Conservation (phyloP, 2,329 filamentous ascomycete species). For the Aspergillus luchuensis region DNA sequence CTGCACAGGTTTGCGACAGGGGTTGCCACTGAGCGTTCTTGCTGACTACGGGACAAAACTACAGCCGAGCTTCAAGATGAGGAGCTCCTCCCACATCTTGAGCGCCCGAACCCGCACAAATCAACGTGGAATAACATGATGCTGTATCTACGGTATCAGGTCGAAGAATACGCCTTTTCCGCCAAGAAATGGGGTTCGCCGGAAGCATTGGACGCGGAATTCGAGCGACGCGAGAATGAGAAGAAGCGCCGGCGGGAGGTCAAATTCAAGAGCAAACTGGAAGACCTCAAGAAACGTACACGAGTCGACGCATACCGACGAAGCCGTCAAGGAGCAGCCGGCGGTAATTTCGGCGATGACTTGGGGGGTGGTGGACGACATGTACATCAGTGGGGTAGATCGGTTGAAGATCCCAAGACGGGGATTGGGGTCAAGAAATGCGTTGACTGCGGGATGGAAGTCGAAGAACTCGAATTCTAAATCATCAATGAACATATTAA, state of each 20-base stretch:
- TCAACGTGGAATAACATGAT: constrained; percentile 98
- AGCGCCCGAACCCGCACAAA: constrained; percentile 91
- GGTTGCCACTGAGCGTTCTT: background rate
- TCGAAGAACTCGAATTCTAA: constrained; percentile 66
- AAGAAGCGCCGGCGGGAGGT: constrained; percentile 85
- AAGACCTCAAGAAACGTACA: constrained; percentile 90
- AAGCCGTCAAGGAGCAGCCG: constrained; percentile 56
- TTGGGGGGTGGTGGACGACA: constrained; percentile 71
- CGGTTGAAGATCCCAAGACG: constrained; percentile 60
- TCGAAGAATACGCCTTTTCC: constrained; percentile 88
- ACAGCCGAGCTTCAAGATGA: constrained; percentile 85
- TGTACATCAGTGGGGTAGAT: constrained; percentile 79
- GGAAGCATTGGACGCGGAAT: constrained; percentile 85
- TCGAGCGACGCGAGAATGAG: constrained; percentile 73
- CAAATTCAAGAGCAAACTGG: constrained; percentile 86
- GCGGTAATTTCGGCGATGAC: constrained; percentile 71
- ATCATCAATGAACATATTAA: too few relatives aligned
- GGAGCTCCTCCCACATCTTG: constrained; percentile 82
- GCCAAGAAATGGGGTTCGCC: constrained; percentile 85
- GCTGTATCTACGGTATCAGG: constrained; percentile 89
- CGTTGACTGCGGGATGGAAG: constrained; percentile 67
- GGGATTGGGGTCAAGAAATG: constrained; percentile 69
- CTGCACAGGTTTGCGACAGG: background rate
- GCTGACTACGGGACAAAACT: constrained; percentile 5
- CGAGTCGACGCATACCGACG: constrained; percentile 85